These are phyloP conservation scores for Polytolypa hystricis DNA, from an alignment of 2,329 filamentous ascomycete species.

Conservation along the genomic window DNA sequence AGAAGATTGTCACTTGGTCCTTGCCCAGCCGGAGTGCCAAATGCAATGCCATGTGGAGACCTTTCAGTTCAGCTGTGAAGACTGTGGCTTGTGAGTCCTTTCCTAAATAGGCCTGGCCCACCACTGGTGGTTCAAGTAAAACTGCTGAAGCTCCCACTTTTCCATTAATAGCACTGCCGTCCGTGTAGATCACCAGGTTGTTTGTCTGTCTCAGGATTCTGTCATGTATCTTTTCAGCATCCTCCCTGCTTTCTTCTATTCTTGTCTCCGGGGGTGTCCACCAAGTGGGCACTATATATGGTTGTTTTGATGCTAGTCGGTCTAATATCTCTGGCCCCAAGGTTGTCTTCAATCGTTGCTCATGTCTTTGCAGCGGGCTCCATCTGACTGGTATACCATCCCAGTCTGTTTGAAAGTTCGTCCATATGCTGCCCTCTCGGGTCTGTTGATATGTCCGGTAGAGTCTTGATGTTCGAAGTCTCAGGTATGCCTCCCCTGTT, in stretches of 20 bases:
- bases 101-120: slow-evolving; percentile 16
- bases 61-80: slow-evolving; percentile 20
- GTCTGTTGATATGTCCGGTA: too few species aligned
- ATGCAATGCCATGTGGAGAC: slow-evolving; percentile 18
- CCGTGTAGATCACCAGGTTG: slow-evolving; percentile 16
- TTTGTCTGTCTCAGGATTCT: too few species aligned
- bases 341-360: too few species aligned
- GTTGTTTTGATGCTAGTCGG: too few species aligned
- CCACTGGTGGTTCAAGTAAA: slow-evolving; percentile 12
- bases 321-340: too few species aligned
- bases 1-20: neutral
- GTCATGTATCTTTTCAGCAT: slow-evolving; percentile 20
- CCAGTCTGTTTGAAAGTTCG: too few species aligned
- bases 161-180: slow-evolving; percentile 17
- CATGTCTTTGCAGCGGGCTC: too few species aligned
- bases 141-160: slow-evolving; percentile 19
- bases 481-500: too few species aligned
- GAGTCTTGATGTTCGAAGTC: too few species aligned
- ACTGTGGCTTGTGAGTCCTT: slow-evolving; percentile 17
- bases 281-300: too few species aligned
- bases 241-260: slow-evolving; percentile 17
- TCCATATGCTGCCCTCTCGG: too few species aligned
- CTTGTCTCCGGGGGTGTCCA: slow-evolving; percentile 18
- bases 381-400: too few species aligned
- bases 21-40: slow-evolving; percentile 7